Evolutionary conservation across 2,329 filamentous ascomycete species (phyloP).

Genomic region (Aplosporella prunicola): DNA sequence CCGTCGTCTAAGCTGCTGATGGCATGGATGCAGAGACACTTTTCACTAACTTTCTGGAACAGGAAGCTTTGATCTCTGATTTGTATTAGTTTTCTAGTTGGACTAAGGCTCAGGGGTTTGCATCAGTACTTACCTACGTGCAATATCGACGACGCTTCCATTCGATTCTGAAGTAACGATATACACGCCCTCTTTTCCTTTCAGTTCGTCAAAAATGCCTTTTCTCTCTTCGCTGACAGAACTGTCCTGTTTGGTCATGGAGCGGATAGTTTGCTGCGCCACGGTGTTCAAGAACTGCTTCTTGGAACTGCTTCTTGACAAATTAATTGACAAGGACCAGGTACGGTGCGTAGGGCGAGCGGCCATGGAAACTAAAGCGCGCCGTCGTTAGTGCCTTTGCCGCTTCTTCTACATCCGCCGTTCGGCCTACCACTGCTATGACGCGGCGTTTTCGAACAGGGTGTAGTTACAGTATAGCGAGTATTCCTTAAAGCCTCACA

Average conservation of each 20-base stretch:
- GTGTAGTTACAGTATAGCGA: too few relatives aligned
- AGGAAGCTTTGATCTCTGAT: background rate
- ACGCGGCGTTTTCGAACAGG: too few relatives aligned
- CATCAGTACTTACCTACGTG: background rate
- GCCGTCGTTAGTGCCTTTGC: constrained; percentile 46
- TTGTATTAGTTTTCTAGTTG: background rate
- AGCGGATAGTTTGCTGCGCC: constrained; percentile 23
- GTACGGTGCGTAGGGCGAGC: constrained; percentile 53
- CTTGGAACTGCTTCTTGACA: constrained; percentile 45
- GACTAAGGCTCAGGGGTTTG: background rate
- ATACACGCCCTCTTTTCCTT: constrained; percentile 1
- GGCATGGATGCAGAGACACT: constrained; percentile 37
- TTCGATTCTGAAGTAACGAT: constrained; percentile 8
- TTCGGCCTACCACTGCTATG: constrained; percentile 52
- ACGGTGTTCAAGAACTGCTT: constrained; percentile 32
- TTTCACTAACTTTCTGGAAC: constrained; percentile 31
- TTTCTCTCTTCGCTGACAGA: background rate
- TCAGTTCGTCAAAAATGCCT: constrained; percentile 1
- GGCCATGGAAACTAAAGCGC: constrained; percentile 46
- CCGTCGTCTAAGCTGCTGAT: constrained; percentile 46
- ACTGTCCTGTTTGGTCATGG: constrained; percentile 14
- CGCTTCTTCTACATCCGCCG: constrained; percentile 44
- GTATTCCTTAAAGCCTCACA: too few relatives aligned
- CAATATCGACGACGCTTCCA: constrained; percentile 2
- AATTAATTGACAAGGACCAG: constrained; percentile 57